Evolutionary conservation across 2,329 filamentous ascomycete species (phyloP).

Genomic region (Claviceps cyperi): DNA sequence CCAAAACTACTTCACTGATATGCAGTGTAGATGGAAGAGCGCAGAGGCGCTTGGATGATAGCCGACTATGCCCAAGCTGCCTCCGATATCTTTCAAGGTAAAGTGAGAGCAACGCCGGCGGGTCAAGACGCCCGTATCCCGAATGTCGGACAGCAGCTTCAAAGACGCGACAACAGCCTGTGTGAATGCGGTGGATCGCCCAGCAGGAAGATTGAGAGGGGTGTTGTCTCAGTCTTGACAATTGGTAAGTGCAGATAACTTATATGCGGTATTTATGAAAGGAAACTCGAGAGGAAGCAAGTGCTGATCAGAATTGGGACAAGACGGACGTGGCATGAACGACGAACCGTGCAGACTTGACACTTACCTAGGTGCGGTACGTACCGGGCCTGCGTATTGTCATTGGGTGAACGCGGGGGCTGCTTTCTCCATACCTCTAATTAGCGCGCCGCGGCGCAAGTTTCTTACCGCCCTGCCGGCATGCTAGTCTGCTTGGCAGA

Average conservation of each 20-base stretch:
- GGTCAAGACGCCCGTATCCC: not conserved
- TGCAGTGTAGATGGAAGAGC: not conserved
- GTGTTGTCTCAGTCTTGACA: not conserved
- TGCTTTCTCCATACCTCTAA: no score
- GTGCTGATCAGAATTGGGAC: not conserved
- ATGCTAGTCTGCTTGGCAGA: not conserved
- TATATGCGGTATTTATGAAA: not conserved
- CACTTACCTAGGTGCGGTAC: not conserved
- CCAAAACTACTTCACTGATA: not conserved
- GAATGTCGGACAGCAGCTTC: not conserved
- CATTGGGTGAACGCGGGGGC: no score
- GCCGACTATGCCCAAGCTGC: not conserved
- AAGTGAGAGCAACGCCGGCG: not conserved
- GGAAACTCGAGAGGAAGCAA: not conserved
- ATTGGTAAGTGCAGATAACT: not conserved
- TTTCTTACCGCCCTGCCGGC: no score
- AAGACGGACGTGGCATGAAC: constrained; percentile 2
- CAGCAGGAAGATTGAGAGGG: no score
- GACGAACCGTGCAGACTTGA: not conserved
- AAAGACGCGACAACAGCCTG: not conserved
- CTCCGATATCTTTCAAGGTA: not conserved
- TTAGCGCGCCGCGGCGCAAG: no score
- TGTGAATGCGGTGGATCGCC: no score
- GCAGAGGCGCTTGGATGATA: not conserved
- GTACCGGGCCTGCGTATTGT: no score